phyloP scores from a whole-genome alignment of 495 filamentous ascomycete species.

The Penicillium pulvis region DNA sequence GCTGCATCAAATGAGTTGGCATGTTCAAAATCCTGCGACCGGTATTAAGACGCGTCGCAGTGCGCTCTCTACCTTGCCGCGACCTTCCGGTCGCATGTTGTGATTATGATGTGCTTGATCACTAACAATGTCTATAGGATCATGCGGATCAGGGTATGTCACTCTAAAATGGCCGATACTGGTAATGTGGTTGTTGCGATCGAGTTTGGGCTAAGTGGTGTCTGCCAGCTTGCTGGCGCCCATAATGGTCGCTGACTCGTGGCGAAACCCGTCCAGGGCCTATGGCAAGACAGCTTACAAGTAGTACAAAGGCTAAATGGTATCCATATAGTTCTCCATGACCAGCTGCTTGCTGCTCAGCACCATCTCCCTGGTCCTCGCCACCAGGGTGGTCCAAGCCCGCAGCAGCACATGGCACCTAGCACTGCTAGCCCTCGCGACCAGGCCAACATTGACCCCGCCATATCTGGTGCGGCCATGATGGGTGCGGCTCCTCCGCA shows the following conservation, averaged over 20 bases:
- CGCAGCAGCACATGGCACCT: constrained; percentile 46
- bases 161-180: constrained; percentile 3
- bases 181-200: background rate
- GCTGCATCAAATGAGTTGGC: constrained; percentile 8
- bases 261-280: constrained; percentile 18
- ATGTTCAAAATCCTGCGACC: constrained; percentile 1
- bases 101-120: constrained; percentile 14
- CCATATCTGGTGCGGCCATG: constrained; percentile 50
- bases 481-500: constrained; percentile 38
- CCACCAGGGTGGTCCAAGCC: constrained; percentile 35
- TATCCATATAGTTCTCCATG: constrained; percentile 48
- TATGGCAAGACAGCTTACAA: background rate
- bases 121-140: constrained; percentile 35
- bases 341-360: constrained; percentile 55
- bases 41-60: constrained; percentile 21
- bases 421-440: constrained; percentile 48
- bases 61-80: constrained; percentile 9
- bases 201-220: background rate
- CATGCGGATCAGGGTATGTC: constrained; percentile 57
- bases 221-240: background rate
- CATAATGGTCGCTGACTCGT: background rate
- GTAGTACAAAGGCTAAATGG: background rate
- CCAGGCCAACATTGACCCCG: constrained; percentile 55
- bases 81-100: constrained; percentile 1
- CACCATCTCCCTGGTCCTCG: constrained; percentile 46